These are phyloP conservation scores for Trypanosoma rangeli DNA, from an alignment of 208 protist genomes.

Conservation along the genomic window DNA sequence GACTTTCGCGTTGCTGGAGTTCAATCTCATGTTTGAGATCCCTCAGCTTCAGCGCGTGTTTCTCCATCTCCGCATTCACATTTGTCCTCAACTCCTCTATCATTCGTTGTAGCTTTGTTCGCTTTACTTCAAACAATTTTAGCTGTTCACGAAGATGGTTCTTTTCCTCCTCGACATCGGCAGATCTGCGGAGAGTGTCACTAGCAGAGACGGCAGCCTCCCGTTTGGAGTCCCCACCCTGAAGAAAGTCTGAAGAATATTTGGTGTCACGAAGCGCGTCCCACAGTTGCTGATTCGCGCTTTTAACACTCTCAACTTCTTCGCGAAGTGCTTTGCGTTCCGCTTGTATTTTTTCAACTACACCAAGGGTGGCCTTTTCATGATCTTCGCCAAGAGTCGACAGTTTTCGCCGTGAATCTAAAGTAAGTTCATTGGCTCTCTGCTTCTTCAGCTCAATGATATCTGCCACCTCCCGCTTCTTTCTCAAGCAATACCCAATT, in stretches of 20 bases:
- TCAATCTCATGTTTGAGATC: conserved; percentile 61
- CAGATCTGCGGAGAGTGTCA: conserved; percentile 38
- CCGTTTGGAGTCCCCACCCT: conserved; percentile 42
- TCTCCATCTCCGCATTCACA: conserved; percentile 47
- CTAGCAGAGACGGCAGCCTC: conserved; percentile 45
- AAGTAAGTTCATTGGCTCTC: conserved; percentile 53
- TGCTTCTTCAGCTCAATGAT: conserved; percentile 76
- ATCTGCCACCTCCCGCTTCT: conserved; percentile 62
- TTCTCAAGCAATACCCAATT: conserved; percentile 55
- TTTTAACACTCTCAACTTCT: conserved; percentile 62
- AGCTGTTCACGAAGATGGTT: conserved; percentile 63
- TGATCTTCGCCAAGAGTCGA: conserved; percentile 45
- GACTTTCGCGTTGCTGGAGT: conserved; percentile 61
- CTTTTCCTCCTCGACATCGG: conserved; percentile 55
- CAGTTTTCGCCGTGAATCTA: conserved; percentile 55
- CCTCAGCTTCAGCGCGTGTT: conserved; percentile 60
- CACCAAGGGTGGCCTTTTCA: conserved; percentile 40
- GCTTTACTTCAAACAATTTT: conserved; percentile 51
- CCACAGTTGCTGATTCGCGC: conserved; percentile 51
- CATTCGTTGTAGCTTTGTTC: conserved; percentile 43
- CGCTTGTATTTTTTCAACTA: conserved; percentile 62
- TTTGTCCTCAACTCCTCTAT: conserved; percentile 49
- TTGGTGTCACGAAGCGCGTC: conserved; percentile 57
- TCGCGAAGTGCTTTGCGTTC: conserved; percentile 57
- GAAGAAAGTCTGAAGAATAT: conserved; percentile 34